phyloP scores from a whole-genome alignment of 164 flowering plant genomes.

The Aristolochia fimbriata region DNA sequence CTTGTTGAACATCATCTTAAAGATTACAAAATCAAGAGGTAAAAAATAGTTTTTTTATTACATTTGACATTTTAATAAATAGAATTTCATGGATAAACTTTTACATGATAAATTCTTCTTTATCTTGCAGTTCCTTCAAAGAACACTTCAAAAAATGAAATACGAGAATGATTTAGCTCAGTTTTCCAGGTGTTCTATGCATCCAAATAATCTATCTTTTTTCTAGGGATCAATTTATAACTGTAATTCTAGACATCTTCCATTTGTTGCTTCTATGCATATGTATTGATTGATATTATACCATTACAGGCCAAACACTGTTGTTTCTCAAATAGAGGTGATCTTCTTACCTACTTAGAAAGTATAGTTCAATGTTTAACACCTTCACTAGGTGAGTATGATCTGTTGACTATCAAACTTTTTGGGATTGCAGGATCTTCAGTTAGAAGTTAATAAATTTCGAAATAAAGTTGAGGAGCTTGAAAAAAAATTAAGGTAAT shows the following conservation, averaged over 20 bases:
- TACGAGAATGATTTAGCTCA: conserved; percentile 35
- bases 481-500: conserved; percentile 3
- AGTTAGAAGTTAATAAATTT: not conserved
- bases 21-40: conserved; percentile 23
- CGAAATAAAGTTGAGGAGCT: not conserved
- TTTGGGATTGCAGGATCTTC: conserved; percentile 2
- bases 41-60: not conserved
- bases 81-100: not conserved
- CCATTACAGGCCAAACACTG: not conserved
- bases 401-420: not conserved
- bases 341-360: not conserved
- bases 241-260: too few relatives aligned
- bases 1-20: conserved; percentile 9
- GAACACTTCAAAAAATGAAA: conserved; percentile 32
- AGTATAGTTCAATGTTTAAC: too few relatives aligned
- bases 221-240: not conserved
- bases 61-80: not conserved
- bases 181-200: conserved; percentile 22
- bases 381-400: not conserved
- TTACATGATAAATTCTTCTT: not conserved
- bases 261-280: not conserved
- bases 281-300: not conserved
- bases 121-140: conserved; percentile 29
- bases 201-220: too few relatives aligned
- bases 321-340: conserved; percentile 3